Evolutionary conservation across 176 grass and related monocot species (phyloP).

Genomic region (Bolboschoenus planiculmis): DNA sequence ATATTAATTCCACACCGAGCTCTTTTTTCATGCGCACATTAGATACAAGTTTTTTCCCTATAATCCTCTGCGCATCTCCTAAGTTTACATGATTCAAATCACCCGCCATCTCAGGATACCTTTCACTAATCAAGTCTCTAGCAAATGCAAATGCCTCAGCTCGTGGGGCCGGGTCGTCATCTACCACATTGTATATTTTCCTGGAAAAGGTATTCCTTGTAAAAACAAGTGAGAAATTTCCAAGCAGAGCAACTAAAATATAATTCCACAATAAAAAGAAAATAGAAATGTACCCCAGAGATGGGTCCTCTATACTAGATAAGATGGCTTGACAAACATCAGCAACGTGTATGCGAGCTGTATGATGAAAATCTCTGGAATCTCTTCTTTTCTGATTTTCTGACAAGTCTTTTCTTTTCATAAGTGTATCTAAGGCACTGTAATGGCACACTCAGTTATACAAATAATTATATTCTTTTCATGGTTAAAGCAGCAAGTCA

Average conservation of each 20-base stretch:
- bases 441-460: slow-evolving; percentile 12
- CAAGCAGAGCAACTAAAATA: neutral
- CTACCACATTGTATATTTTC: slow-evolving; percentile 78
- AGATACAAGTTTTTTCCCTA: slow-evolving; percentile 60
- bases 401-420: slow-evolving; percentile 56
- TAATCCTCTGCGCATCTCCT: neutral
- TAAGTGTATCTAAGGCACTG: slow-evolving; percentile 85
- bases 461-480: neutral
- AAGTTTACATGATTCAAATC: neutral
- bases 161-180: slow-evolving; percentile 78
- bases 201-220: slow-evolving; percentile 22
- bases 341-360: slow-evolving; percentile 65
- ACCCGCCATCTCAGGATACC: slow-evolving; percentile 32
- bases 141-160: slow-evolving; percentile 75
- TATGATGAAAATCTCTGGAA: slow-evolving; percentile 54
- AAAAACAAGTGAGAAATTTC: neutral
- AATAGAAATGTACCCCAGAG: slow-evolving; percentile 37
- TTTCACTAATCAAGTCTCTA: slow-evolving; percentile 42
- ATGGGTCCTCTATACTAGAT: slow-evolving; percentile 45
- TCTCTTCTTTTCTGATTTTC: slow-evolving; percentile 46
- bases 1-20: slow-evolving; percentile 51
- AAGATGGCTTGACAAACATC: slow-evolving; percentile 70
- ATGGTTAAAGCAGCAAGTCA: neutral
- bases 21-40: slow-evolving; percentile 60
- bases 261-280: neutral